These are phyloP conservation scores for Clarkia xantiana DNA, from an alignment of 345 rosid genomes.

Conservation along the genomic window DNA sequence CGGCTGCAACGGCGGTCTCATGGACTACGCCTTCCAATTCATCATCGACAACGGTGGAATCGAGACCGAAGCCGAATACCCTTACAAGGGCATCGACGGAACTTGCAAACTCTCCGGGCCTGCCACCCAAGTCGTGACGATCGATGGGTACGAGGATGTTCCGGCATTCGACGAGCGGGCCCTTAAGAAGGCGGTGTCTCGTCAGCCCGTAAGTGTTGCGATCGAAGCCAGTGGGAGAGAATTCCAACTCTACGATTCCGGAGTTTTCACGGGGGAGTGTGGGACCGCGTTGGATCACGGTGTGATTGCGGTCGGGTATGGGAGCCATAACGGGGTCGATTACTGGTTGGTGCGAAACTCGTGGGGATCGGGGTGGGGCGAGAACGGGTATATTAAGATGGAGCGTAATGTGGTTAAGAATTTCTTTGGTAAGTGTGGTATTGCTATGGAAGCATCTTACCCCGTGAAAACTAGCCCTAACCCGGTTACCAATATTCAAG, in stretches of 20 bases:
- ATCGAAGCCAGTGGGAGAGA: conserved; percentile 82
- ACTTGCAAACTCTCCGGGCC: conserved; percentile 39
- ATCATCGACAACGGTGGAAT: conserved; percentile 77
- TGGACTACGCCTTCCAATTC: conserved; percentile 94
- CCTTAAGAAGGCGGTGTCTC: conserved; percentile 57
- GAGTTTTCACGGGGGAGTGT: conserved; percentile 20
- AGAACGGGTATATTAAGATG: conserved; percentile 29
- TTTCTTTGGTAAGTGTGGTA: conserved; percentile 14
- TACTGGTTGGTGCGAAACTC: conserved; percentile 38
- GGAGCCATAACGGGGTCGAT: conserved; percentile 18
- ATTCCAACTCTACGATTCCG: conserved; percentile 63
- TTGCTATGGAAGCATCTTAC: conserved; percentile 19
- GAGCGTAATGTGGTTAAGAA: conserved; percentile 16
- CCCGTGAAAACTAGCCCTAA: conserved; percentile 13
- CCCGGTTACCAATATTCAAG: conserved; percentile 7
- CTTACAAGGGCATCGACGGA: conserved; percentile 43
- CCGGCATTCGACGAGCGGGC: conserved; percentile 38
- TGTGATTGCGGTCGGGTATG: conserved; percentile 29
- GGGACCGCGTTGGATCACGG: conserved; percentile 36
- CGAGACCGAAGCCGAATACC: conserved; percentile 60
- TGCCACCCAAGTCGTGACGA: conserved; percentile 59
- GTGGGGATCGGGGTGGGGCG: conserved; percentile 37
- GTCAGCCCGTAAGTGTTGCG: conserved; percentile 86
- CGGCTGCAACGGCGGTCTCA: conserved; percentile 89
- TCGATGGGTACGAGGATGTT: conserved; percentile 80